Base-by-base conservation (phyloP, 208 protist species). In the Wallacemonas sp. region DNA sequence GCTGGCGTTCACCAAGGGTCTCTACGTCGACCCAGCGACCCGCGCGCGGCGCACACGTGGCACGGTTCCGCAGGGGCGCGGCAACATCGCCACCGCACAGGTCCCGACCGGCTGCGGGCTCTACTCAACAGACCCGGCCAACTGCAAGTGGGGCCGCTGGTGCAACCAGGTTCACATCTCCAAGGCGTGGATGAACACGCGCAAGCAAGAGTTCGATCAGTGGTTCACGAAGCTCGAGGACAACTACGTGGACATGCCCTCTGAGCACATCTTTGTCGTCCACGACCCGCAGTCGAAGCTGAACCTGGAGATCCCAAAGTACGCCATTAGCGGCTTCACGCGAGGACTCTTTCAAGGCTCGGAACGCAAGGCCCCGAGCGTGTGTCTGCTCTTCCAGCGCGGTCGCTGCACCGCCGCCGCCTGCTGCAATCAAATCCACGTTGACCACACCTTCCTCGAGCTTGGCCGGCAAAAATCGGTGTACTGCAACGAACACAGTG, bases 401-500 rank as follows among this genome's bases (percentile, higher is more conserved):
- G 76, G 76, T 58, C 85, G 83, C 34, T 96, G 90, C 76, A 96
- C 86, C 44, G 87, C 87, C 2, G 76, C 70, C 39, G 54, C 75
- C 47, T 89, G 87, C 71, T 96, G 90, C 69, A 96, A 96, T 68
- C 90, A 96, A 39, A 88, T 94, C 57, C 90, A 96, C 78, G 85
- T 96, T 23, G 46, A 68, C 23, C 74, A 79, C 30, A 19, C 55
- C 32, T 94, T 92, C 72, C 74, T 93, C 30, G 63, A 65, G 61
- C 36, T 76, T 12, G 54, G 54, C 11, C 82, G 82, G 32, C 46
- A 21, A 39, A 69, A 54, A 57, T 26, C 29, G 30, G 46, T 1
- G 30, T 43, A n/a, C 12, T 70, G 33, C 52, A 16, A 58, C 52
- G 52, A 58, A 5, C 6, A 39, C 30, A 27, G 46, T 23, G 4